Base-by-base conservation (phyloP, 306 rosid genomes). In the Malus orientalis region DNA sequence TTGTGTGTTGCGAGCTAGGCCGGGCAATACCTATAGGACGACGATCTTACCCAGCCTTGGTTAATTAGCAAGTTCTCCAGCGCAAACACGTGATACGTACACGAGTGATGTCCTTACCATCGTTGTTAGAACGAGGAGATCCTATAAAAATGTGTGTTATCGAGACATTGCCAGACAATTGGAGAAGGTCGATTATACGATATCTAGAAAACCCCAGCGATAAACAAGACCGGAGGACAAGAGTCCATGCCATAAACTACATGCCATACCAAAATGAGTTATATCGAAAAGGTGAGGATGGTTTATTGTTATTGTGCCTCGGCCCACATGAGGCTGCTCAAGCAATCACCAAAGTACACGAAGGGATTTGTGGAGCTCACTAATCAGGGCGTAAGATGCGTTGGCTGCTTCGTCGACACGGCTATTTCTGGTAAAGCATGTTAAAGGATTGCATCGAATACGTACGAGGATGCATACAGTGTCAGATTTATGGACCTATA, bases 21-120 rank as follows among this genome's bases (percentile, higher is more conserved):
- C 0, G 0, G 0, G 0, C 2, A 1, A 36, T 36, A 36, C 40
- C 0, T 0, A 1, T 36, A 6, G 0, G 1, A 6, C 0, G 9
- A 36, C 40, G 0, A 6, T 36, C 40, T 6, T 36, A 36, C 9
- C 40, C 2, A 0, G 9, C 40, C 9, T 6, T 36, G 8, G 9
- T 36, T 6, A 6, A 36, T 6, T 2, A 36, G 2, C 40, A 36
- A 36, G 9, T 36, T 36, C 9, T 36, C 40, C 9, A 1, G 0
- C 9, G 2, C 0, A 1, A 36, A 1, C 2, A 6, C 0, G 9
- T 36, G 0, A 36, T 36, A 0, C 8, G 9, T 0, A 36, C 9
- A 1, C 9, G 9, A 1, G 40, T 36, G 0, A 36, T 36, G 9
- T 1, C 40, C 0, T 6, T 36, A 1, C 9, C 40, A 6, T 36